These are phyloP conservation scores for Aotearoamyces nothofagi DNA, from an alignment of 2,329 filamentous ascomycete genomes.

Conservation along the genomic window DNA sequence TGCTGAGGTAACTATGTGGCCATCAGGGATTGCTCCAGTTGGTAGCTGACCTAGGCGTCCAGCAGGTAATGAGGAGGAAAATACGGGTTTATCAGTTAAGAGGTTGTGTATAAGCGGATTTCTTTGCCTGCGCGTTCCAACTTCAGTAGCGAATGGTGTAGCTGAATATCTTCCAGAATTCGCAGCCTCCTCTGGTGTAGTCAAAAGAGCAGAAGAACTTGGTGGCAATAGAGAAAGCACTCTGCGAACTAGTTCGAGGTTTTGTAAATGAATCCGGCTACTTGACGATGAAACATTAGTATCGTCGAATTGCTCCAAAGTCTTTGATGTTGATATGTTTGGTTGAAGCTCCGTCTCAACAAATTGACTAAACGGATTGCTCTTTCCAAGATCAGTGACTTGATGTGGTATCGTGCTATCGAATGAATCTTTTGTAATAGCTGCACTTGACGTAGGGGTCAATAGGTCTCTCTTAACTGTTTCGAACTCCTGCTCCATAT, in stretches of 20 bases:
- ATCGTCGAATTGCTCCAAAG: not conserved
- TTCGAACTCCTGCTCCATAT: slow-evolving; percentile 79
- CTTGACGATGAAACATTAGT: slow-evolving; percentile 6
- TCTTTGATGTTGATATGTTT: not conserved
- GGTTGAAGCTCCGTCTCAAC: slow-evolving; percentile 15
- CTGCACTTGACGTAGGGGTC: not conserved
- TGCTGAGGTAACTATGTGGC: slow-evolving; percentile 18
- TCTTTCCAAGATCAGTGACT: slow-evolving; percentile 15
- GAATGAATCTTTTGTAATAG: slow-evolving; percentile 1
- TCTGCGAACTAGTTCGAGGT: slow-evolving; percentile 57
- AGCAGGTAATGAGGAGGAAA: slow-evolving; percentile 78
- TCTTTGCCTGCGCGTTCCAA: slow-evolving; percentile 37
- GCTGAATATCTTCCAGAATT: slow-evolving; percentile 24
- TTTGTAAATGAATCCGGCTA: slow-evolving; percentile 41
- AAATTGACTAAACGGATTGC: slow-evolving; percentile 29
- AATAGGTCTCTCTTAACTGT: slow-evolving; percentile 48
- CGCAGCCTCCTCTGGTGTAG: slow-evolving; percentile 73
- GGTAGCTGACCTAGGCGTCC: slow-evolving; percentile 33
- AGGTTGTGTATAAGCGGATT: slow-evolving; percentile 94
- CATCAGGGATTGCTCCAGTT: slow-evolving; percentile 7
- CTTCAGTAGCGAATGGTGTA: slow-evolving; percentile 16
- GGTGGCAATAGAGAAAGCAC: slow-evolving; percentile 65
- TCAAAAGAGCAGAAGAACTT: slow-evolving; percentile 76
- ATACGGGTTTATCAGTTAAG: slow-evolving; percentile 83
- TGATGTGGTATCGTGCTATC: not conserved